phyloP scores from a whole-genome alignment of 1,284 basidiomycete species.

The Cystobasidium slooffiae region DNA sequence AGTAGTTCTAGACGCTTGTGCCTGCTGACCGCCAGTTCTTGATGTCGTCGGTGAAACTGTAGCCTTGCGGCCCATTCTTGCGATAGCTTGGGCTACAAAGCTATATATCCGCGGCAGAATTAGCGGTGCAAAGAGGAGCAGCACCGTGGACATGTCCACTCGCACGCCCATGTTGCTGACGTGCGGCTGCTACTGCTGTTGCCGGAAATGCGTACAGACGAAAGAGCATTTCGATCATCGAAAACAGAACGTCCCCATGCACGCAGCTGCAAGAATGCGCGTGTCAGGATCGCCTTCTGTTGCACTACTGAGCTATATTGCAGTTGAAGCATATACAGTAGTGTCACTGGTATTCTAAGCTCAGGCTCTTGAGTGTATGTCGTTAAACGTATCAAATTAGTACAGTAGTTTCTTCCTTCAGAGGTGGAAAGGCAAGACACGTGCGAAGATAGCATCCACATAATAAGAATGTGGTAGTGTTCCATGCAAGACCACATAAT shows the following conservation, averaged over 20 bases:
- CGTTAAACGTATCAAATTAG: too few relatives aligned
- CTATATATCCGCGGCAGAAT: conserved; percentile 25
- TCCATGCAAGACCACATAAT: too few relatives aligned
- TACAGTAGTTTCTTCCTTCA: too few relatives aligned
- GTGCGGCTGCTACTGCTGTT: not conserved
- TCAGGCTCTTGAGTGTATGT: too few relatives aligned
- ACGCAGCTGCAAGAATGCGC: too few relatives aligned
- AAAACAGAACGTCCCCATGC: not conserved
- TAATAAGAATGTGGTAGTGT: too few relatives aligned
- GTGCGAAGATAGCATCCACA: too few relatives aligned
- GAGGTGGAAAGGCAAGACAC: too few relatives aligned
- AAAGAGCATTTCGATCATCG: not conserved
- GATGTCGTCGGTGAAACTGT: not conserved
- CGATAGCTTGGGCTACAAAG: not conserved
- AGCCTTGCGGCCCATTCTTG: conserved; percentile 3
- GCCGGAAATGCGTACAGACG: not conserved
- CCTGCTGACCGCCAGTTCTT: not conserved
- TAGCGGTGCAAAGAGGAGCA: conserved; percentile 33
- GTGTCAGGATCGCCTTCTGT: too few relatives aligned
- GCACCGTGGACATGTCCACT: conserved; percentile 16
- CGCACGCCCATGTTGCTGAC: conserved; percentile 8
- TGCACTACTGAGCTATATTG: too few relatives aligned
- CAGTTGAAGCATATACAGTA: too few relatives aligned
- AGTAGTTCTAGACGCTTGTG: not conserved
- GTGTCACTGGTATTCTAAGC: too few relatives aligned